Base-by-base conservation (phyloP, 2,329 filamentous ascomycete species). In the Claviceps sorghi region DNA sequence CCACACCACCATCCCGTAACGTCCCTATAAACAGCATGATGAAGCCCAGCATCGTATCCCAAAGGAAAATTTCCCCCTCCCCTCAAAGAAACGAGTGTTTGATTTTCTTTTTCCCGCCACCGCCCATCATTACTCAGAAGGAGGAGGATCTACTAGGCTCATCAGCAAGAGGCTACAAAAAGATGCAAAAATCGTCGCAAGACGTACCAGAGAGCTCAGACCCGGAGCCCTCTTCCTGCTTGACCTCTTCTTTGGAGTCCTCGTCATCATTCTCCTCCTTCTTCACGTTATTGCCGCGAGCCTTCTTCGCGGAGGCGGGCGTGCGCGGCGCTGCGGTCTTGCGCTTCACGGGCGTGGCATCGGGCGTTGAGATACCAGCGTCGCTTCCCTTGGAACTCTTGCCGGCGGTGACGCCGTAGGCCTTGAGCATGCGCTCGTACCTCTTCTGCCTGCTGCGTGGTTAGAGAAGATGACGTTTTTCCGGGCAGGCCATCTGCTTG, bases 381-480 rank as follows among this genome's bases (percentile, higher is more conserved):
- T 55, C 55, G 41, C 19, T 22, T 5, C 34, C 40, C 45, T 55
- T 59, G n/a, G 53, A 19, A 13, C 51, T 41, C 50, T 54, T 59
- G 54, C 48, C 38, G 42, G 54, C 53, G 15, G 30, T 58, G 48
- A 82, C 76, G 29, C 72, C 73, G 57, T 82, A 70, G 9, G 74
- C 67, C 62, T 82, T 82, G 67, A 83, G 71, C 61, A 86, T 73
- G 34, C 82, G 77, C 64, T 83, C 79, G 60, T 83, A 86, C 58
- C 82, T 72, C 66, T 86, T 86, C 56, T 80, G 77, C 1, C 83
- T 86, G 60, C 55, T 10, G 30, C 10, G 38, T 4, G 15, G 32
- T 38, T 3, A 43, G 51, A 13, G 2, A 21, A n/a, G 15, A 34
- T 30, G 10, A 1, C 26, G 26, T 5, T 3, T 26, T 17, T n/a